Evolutionary conservation across 2,329 filamentous ascomycete genomes (phyloP), one percentile per base, ranked within the genome.

Genomic region (Ophiostoma angusticollis): DNA sequence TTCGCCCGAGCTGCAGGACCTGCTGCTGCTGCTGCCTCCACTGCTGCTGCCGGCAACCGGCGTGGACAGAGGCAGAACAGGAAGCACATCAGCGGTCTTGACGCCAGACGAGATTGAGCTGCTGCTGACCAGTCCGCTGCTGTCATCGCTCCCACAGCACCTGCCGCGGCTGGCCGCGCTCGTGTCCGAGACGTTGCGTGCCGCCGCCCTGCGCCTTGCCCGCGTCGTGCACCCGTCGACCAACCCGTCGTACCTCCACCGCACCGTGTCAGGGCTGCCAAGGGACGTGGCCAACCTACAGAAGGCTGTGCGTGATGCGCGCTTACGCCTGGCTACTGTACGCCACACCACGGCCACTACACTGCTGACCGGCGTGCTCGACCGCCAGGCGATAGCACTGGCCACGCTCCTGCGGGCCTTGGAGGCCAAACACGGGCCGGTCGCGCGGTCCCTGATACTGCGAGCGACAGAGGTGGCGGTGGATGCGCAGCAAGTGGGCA

Each of bases 241-340:
- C 1, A 72, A 72, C 52, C 60, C 69, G 0, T 70, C 70, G 16
- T 72, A 63, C 50, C 58, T 77, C n/a, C 74, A 78, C 57, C 71
- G 74, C 16, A 55, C 62, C 18, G 67, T 78, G 35, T 60, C 71
- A 1, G 56, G 61, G 14, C 58, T 80, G 2, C 57, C 67, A 0
- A 45, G 54, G 1, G 55, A 61, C 18, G 54, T 65, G 14, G 45
- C 54, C 4, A 42, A 56, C 3, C 61, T 73, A 1, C 52, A 49
- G n/a, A 24, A 51, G 11, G 44, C 54, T 4, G 50, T 65, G 5
- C 41, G 50, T 3, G 43, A 49, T 3, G 48, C 57, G 1, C 54
- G 58, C 21, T 39, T 47, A 3, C 39, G 51, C 2, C 58, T 74
- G 6, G 52, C 58, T 0, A 42, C 43, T 2, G 50, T 59, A 5